Conservation (phyloP, 1,139 yeast genomes). For the Torulaspora globosa region DNA sequence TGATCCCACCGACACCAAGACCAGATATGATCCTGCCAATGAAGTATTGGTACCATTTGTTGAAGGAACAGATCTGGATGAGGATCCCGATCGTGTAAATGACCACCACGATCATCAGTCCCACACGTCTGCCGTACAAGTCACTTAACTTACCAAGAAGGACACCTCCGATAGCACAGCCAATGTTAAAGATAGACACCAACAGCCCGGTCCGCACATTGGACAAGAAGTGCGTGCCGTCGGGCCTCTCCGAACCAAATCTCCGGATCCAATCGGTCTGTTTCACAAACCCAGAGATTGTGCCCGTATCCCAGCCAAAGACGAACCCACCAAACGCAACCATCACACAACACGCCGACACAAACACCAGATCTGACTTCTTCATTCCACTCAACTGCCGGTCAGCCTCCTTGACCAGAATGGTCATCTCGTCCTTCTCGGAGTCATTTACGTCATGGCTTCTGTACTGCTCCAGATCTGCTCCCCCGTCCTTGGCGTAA, state of each 20-base stretch:
- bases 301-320: constrained; percentile 77
- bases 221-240: constrained; percentile 42
- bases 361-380: constrained; percentile 50
- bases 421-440: constrained; percentile 19
- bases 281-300: constrained; percentile 71
- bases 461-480: constrained; percentile 9
- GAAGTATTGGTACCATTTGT: constrained; percentile 51
- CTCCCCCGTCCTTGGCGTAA: constrained; percentile 3
- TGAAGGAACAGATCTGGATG: constrained; percentile 57
- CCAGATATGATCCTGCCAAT: constrained; percentile 67
- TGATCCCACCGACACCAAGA: constrained; percentile 60
- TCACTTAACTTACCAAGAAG: constrained; percentile 54
- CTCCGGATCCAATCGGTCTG: constrained; percentile 58
- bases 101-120: constrained; percentile 51
- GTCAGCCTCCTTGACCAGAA: constrained; percentile 17
- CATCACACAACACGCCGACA: constrained; percentile 42
- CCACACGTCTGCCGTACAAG: constrained; percentile 57
- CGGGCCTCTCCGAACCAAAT: constrained; percentile 42
- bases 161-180: constrained; percentile 63
- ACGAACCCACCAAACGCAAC: constrained; percentile 68
- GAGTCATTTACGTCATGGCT: constrained; percentile 7
- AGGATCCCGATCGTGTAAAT: constrained; percentile 61
- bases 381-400: constrained; percentile 20
- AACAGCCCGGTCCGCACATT: constrained; percentile 57
- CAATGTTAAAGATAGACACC: constrained; percentile 63